Base-by-base conservation (phyloP, 371 early-diverging fungal genomes). In the Mucor velutinosus region DNA sequence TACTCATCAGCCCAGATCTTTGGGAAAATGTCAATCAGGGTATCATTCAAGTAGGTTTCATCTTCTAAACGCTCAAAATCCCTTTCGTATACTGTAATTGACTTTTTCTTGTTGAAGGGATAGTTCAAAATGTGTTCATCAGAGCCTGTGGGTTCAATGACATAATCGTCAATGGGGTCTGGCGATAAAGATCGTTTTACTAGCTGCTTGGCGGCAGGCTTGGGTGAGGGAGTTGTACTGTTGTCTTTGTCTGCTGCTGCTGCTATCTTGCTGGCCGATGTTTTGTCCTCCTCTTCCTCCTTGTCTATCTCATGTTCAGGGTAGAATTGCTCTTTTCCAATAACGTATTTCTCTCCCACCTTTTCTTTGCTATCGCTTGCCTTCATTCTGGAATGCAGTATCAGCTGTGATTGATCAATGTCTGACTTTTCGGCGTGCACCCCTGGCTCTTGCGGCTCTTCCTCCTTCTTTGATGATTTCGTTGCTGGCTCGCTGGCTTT, bases 1-100 rank as follows among this genome's bases (percentile, higher is more conserved):
- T 56, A 59, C 15, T 73, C 59, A 7, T 69, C 69, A 1, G 37
- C 41, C 60, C 69, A 66, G 8, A 73, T 63, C 35, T 65, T 73
- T 5, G 73, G 73, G n/a, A 62, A 73, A 1, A 69, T 15, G 11
- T 73, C 66, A 43, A 73, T 47, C 15, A 73, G 45, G 5, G 69
- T 62, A 30, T 73, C 73, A 47, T 73, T 73, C 33, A 73, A 58
- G 19, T 62, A 69, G 2, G 47, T 51, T 14, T 60, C 64, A 14
- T 73, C 56, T 3, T 65, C 43, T 4, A 73, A 21, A 2, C 73
- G 49, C 5, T 43, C 37, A 0, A 60, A 21, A 45, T 73, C 73
- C 21, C 51, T 37, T 27, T 65, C 49, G 8, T 58, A 65, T 2
- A 73, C 39, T 7, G 56, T 56, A 10, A 65, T 51, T 8, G 66